Evolutionary conservation across 2,329 filamentous ascomycete species (phyloP).

Genomic region (Pseudophaeomoniella oleicola): DNA sequence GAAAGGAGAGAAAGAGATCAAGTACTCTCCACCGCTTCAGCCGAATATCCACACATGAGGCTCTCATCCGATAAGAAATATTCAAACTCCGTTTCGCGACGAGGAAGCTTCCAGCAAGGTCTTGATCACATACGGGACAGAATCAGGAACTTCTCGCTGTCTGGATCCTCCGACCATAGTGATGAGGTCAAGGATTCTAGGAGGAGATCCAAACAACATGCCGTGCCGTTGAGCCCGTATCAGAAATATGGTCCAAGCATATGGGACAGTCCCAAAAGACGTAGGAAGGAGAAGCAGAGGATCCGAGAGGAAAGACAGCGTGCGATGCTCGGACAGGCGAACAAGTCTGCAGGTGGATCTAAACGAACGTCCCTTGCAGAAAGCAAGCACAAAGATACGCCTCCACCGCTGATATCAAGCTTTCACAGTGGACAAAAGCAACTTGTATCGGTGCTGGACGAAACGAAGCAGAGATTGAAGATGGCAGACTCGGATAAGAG

Average conservation of each 20-base stretch:
- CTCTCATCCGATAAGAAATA: slow-evolving; percentile 3
- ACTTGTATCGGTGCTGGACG: slow-evolving; percentile 15
- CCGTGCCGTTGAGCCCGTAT: slow-evolving; percentile 20
- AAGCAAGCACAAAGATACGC: slow-evolving; percentile 3
- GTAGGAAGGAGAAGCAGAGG: slow-evolving; percentile 12
- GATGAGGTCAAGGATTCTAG: slow-evolving; percentile 2
- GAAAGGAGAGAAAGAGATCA: slow-evolving; percentile 8
- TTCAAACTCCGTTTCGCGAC: slow-evolving; percentile 3
- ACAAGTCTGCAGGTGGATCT: slow-evolving; percentile 7
- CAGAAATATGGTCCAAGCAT: slow-evolving; percentile 21
- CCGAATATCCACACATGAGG: slow-evolving; percentile 5
- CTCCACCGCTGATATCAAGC: slow-evolving; percentile 4
- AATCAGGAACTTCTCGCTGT: slow-evolving; percentile 5
- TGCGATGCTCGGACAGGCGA: slow-evolving; percentile 3
- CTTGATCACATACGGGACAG: slow-evolving; percentile 3
- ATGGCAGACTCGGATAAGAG: slow-evolving; percentile 20
- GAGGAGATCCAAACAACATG: slow-evolving; percentile 14
- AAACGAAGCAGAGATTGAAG: slow-evolving; percentile 19
- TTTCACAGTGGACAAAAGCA: slow-evolving; percentile 9
- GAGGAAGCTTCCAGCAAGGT: slow-evolving; percentile 7
- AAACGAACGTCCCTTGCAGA: slow-evolving; percentile 3
- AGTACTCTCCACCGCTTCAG: slow-evolving; percentile 12
- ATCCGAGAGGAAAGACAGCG: neutral
- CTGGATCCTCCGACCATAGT: slow-evolving; percentile 3
- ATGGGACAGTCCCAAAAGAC: slow-evolving; percentile 17